phyloP scores from a whole-genome alignment of 345 rosid species.

The Populus tremula region DNA sequence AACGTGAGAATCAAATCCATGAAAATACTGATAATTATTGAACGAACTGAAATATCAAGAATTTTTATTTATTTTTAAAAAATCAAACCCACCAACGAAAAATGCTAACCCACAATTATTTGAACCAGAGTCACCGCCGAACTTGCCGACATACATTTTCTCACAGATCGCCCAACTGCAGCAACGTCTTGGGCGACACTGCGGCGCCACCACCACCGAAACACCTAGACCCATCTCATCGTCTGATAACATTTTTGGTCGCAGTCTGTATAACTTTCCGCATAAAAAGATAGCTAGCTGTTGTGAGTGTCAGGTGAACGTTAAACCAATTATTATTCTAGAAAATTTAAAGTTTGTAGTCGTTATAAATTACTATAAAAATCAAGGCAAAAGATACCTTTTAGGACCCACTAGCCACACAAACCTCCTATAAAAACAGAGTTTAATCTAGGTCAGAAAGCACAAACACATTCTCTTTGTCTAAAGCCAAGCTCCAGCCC shows the following conservation, averaged over 20 bases:
- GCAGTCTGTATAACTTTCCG: no score
- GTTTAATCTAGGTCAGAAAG: background rate
- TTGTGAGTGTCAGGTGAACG: slow-evolving; percentile 1
- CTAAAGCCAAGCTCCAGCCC: background rate
- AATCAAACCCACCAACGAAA: background rate
- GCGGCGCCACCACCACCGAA: background rate
- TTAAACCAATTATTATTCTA: background rate
- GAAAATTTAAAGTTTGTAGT: background rate
- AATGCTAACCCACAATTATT: background rate
- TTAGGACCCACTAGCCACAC: background rate
- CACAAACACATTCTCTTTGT: background rate
- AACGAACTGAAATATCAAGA: background rate
- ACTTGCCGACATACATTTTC: background rate
- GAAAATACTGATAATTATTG: background rate
- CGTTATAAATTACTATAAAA: background rate
- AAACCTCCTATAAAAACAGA: background rate
- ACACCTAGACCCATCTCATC: no score
- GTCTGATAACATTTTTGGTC: no score
- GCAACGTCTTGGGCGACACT: background rate
- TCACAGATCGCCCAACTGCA: background rate
- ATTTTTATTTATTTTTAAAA: background rate
- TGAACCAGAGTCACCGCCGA: no score
- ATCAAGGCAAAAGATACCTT: background rate
- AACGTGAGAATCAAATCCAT: no score
- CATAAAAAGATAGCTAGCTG: no score